phyloP scores from a whole-genome alignment of 2,329 filamentous ascomycete species.

The Cryphonectria nitschkei region DNA sequence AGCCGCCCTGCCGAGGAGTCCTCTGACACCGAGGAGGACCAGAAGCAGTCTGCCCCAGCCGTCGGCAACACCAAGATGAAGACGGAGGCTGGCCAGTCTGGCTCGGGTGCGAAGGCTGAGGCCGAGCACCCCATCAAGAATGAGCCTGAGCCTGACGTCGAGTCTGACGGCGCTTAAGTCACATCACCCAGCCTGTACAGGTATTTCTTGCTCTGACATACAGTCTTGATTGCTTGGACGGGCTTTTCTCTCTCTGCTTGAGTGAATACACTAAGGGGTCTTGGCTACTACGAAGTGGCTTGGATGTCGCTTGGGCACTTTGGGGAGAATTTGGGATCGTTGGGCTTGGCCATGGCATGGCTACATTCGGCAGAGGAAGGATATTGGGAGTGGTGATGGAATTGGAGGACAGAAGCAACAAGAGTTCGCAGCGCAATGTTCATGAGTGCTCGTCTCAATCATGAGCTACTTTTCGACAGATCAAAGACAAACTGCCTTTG shows the following conservation, averaged over 20 bases:
- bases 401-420: neutral
- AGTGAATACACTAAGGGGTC: neutral
- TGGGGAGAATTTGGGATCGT: neutral
- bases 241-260: neutral
- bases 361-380: neutral
- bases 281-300: neutral
- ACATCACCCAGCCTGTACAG: neutral
- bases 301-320: neutral
- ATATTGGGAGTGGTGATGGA: neutral
- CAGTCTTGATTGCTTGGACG: neutral
- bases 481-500: neutral
- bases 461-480: neutral
- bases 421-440: neutral
- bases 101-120: neutral
- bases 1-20: neutral
- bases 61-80: neutral
- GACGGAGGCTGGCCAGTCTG: neutral
- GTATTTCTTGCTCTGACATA: neutral
- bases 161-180: neutral
- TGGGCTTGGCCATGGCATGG: neutral
- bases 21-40: neutral
- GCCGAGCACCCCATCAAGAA: neutral
- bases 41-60: neutral
- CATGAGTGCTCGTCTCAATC: neutral
- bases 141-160: slow-evolving; percentile 2